phyloP scores from a whole-genome alignment of 2,329 filamentous ascomycete genomes.

The Trichoderma koningiopsis region DNA sequence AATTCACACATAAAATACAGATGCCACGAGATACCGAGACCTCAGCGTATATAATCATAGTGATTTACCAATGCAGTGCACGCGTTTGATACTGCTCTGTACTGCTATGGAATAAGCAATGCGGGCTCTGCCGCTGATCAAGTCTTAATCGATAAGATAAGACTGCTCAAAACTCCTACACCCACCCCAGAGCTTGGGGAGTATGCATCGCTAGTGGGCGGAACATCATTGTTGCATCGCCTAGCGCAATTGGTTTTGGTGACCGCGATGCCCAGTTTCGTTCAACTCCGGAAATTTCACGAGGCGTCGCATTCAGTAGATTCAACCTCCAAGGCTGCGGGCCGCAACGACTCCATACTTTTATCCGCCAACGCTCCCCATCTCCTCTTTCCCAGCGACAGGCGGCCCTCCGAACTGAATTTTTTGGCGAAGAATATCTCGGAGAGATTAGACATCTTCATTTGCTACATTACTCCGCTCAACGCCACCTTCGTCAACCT shows the following conservation, averaged over 20 bases:
- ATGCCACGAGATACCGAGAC: neutral
- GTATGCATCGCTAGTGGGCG: constrained; percentile 32
- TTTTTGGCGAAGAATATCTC: neutral
- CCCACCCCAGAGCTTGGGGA: constrained; percentile 10
- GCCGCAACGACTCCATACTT: constrained; percentile 1
- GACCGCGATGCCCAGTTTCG: constrained; percentile 44
- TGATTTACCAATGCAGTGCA: neutral
- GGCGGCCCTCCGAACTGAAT: neutral
- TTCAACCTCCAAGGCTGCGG: constrained; percentile 26
- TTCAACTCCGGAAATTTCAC: constrained; percentile 45
- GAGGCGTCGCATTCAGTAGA: constrained; percentile 28
- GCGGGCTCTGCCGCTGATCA: no score
- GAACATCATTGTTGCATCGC: constrained; percentile 40
- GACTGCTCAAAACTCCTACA: neutral
- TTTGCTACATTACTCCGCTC: neutral
- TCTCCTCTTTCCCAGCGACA: constrained; percentile 1
- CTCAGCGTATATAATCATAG: neutral
- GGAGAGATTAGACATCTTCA: neutral
- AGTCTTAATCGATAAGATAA: constrained; percentile 29
- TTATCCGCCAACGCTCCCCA: constrained; percentile 23
- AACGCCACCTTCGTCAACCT: neutral
- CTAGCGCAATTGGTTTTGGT: constrained; percentile 49
- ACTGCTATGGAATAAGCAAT: no score
- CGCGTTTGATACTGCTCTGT: no score
- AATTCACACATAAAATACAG: neutral